Evolutionary conservation across 179 eudicot species (phyloP).

Genomic region (Silene noctiflora): DNA sequence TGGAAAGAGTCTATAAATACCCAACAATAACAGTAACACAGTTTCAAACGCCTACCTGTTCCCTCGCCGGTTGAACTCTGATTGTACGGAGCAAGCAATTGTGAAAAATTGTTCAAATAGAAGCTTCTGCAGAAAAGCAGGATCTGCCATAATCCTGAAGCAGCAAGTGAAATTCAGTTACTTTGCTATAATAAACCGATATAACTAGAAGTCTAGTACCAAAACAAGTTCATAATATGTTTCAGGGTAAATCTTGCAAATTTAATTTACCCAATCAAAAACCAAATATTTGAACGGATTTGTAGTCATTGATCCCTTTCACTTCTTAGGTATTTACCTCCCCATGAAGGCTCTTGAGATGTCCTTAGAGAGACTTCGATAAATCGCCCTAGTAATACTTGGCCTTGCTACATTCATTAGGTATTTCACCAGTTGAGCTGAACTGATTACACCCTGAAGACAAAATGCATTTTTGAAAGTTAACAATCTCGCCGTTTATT

Average conservation of each 20-base stretch:
- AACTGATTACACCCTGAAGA: slow-evolving; percentile 72
- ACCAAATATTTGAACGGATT: too few species aligned
- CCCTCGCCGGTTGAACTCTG: slow-evolving; percentile 66
- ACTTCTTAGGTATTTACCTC: too few species aligned
- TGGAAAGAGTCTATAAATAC: too few species aligned
- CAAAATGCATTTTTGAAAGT: slow-evolving; percentile 13
- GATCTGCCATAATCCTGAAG: slow-evolving; percentile 81
- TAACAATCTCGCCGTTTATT: neutral
- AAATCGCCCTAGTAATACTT: slow-evolving; percentile 57
- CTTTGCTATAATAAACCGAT: too few species aligned
- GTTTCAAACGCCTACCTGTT: slow-evolving; percentile 43
- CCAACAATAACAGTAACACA: neutral
- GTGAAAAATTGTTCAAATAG: slow-evolving; percentile 79
- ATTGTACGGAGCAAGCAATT: slow-evolving; percentile 60
- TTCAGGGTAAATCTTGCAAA: too few species aligned
- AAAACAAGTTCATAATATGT: neutral
- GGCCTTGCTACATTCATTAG: slow-evolving; percentile 74
- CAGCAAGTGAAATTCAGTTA: neutral
- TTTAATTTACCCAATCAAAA: too few species aligned
- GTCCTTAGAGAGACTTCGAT: slow-evolving; percentile 58
- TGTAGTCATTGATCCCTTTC: too few species aligned
- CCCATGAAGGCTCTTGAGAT: slow-evolving; percentile 80
- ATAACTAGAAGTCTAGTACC: too few species aligned
- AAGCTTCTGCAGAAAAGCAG: slow-evolving; percentile 64
- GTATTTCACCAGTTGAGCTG: slow-evolving; percentile 74